Conservation (phyloP, 805 yeast species). For the Dipodascopsis tothii region DNA sequence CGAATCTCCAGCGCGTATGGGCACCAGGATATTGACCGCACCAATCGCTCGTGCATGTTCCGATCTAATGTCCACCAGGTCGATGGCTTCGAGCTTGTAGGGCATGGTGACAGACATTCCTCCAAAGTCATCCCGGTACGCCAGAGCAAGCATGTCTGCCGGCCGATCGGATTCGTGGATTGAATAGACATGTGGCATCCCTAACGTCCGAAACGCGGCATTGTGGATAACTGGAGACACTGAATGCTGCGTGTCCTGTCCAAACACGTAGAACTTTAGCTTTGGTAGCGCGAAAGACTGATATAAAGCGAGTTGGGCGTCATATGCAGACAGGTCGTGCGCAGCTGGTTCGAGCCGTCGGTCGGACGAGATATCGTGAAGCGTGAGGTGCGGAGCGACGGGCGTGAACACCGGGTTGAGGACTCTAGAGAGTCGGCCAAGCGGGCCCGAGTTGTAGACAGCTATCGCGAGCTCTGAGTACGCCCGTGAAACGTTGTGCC, state of each 20-base stretch:
- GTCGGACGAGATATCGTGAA: background rate
- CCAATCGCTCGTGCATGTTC: constrained; percentile 77
- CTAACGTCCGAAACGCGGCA: constrained; percentile 62
- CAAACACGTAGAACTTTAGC: constrained; percentile 26
- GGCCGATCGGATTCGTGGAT: constrained; percentile 46
- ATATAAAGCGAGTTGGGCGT: constrained; percentile 9
- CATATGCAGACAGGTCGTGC: constrained; percentile 8
- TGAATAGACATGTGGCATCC: constrained; percentile 66
- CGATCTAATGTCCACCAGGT: constrained; percentile 55
- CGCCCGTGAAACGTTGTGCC: no score
- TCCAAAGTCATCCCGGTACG: constrained; percentile 46
- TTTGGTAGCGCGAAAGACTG: constrained; percentile 3
- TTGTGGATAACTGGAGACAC: constrained; percentile 82
- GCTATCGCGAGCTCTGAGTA: no score
- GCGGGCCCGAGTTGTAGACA: constrained; percentile 70
- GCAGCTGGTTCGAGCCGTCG: background rate
- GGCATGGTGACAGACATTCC: constrained; percentile 96
- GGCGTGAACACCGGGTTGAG: constrained; percentile 73
- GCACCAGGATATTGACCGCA: constrained; percentile 82
- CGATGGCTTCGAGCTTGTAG: constrained; percentile 68
- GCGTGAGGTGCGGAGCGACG: constrained; percentile 47
- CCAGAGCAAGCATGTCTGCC: constrained; percentile 36
- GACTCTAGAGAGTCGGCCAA: constrained; percentile 72
- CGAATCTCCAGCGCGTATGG: constrained; percentile 27
- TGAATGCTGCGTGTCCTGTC: constrained; percentile 51